Base-by-base conservation (phyloP, 352 stramenopile species). In the Phytophthora pinifolia region DNA sequence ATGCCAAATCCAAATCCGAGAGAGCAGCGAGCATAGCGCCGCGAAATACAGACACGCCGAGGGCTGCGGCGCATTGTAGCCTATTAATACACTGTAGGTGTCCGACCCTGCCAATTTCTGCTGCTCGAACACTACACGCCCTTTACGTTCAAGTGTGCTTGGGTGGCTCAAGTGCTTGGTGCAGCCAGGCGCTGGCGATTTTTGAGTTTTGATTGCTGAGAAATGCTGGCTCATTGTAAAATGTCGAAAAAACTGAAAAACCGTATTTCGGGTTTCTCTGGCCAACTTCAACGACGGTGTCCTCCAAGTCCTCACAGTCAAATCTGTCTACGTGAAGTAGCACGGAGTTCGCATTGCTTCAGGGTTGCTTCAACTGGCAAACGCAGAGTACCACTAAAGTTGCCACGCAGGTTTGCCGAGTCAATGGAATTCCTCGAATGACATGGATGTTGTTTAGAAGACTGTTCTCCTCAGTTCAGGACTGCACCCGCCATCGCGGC, bases 1-100 rank as follows among this genome's bases (percentile, higher is more conserved):
- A n/a, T n/a, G n/a, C n/a, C n/a, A 49, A 37, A 57, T 33, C 47
- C 48, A 55, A 54, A 66, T 59, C 53, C 27, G 15, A 65, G 32
- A 38, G 50, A 60, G 25, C 7, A 22, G 20, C 20, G 20, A 22
- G 20, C 20, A 22, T 22, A 22, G 20, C 20, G 20, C 20, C 20
- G 20, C 20, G 20, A 22, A 22, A 22, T 22, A 22, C 20, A 22
- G 20, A 22, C 20, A 22, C 20, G 20, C 20, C 20, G 20, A 22
- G 20, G 20, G n/a, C n/a, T n/a, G n/a, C n/a, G n/a, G n/a, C n/a
- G n/a, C n/a, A n/a, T n/a, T n/a, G n/a, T n/a, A n/a, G n/a, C n/a
- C n/a, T n/a, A n/a, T n/a, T n/a, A n/a, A n/a, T n/a, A 22, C 20
- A 22, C 20, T 22, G 20, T 3, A 22, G 20, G 20, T 22, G 20